Percentiles rank a stretch among this genome's conserved stretches.
Evolutionary conservation across 345 rosid species (phyloP).

Genomic region (Microthlaspi erraticum): DNA sequence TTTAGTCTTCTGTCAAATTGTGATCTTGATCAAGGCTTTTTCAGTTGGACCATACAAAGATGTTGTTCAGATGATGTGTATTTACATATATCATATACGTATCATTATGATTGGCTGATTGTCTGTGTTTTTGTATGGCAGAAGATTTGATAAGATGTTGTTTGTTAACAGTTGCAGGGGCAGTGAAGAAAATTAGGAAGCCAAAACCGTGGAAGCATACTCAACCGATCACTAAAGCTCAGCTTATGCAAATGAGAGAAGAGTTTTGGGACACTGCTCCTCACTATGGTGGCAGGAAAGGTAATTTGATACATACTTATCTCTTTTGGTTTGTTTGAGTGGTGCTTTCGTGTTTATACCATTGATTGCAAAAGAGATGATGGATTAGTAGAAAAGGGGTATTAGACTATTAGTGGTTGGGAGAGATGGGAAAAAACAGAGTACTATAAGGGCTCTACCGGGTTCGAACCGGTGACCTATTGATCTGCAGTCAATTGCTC

Average conservation of each 20-base stretch:
- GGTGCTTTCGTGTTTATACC: background rate
- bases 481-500: conserved; percentile 87
- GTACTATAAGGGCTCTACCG: conserved; percentile 44
- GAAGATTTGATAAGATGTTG: conserved; percentile 10
- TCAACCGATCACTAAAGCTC: conserved; percentile 72
- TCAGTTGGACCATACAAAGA: conserved; percentile 9
- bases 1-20: background rate
- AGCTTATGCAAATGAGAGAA: conserved; percentile 76
- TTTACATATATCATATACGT: background rate
- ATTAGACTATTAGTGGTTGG: background rate
- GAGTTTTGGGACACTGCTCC: conserved; percentile 99
- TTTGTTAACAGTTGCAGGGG: conserved; percentile 44
- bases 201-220: conserved; percentile 94
- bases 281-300: conserved; percentile 91
- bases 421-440: background rate
- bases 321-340: conserved; percentile 17
- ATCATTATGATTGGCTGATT: background rate
- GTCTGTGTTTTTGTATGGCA: conserved; percentile 2
- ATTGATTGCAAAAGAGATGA: conserved; percentile 7
- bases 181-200: conserved; percentile 74
- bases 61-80: conserved; percentile 1
- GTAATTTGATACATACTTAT: conserved; percentile 38
- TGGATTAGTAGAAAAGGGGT: conserved; percentile 10
- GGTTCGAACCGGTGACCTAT: conserved; percentile 65
- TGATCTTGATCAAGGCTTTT: background rate